phyloP scores from a whole-genome alignment of 1,139 yeast species.

The Suhomyces chickasaworum region DNA sequence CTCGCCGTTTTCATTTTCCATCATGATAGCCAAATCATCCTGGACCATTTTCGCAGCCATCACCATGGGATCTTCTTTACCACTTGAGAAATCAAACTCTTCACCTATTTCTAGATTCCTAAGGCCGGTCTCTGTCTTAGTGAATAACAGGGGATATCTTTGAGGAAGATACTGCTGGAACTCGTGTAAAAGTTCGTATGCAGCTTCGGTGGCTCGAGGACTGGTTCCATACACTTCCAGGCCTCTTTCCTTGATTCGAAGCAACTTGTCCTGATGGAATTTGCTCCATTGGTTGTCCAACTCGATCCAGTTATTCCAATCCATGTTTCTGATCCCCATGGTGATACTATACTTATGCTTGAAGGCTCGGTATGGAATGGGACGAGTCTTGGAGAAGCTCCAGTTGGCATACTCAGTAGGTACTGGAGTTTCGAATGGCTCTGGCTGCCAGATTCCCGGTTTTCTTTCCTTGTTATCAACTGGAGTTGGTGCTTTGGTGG shows the following conservation, averaged over 20 bases:
- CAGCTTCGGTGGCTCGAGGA: conserved; percentile 56
- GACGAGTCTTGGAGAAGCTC: conserved; percentile 52
- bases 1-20: conserved; percentile 57
- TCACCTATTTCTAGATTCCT: conserved; percentile 58
- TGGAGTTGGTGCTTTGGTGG: too few species aligned
- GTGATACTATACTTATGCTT: conserved; percentile 56
- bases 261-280: conserved; percentile 53
- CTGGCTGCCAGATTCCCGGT: conserved; percentile 55
- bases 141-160: conserved; percentile 60
- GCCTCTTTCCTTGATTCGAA: conserved; percentile 49
- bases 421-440: conserved; percentile 48
- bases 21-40: conserved; percentile 69
- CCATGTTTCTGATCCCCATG: conserved; percentile 68
- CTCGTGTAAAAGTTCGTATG: conserved; percentile 57
- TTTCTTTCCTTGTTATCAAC: conserved; percentile 34
- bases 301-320: conserved; percentile 63
- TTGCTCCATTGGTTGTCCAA: conserved; percentile 64
- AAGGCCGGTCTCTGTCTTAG: conserved; percentile 47
- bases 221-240: conserved; percentile 52
- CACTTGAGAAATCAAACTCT: conserved; percentile 33
- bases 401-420: conserved; percentile 52
- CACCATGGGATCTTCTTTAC: conserved; percentile 54
- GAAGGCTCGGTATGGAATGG: conserved; percentile 64
- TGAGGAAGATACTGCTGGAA: conserved; percentile 54
- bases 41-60: conserved; percentile 62